These are phyloP conservation scores for Ceratocystis diversiconidia DNA, from an alignment of 2,329 filamentous ascomycete genomes.

Conservation along the genomic window DNA sequence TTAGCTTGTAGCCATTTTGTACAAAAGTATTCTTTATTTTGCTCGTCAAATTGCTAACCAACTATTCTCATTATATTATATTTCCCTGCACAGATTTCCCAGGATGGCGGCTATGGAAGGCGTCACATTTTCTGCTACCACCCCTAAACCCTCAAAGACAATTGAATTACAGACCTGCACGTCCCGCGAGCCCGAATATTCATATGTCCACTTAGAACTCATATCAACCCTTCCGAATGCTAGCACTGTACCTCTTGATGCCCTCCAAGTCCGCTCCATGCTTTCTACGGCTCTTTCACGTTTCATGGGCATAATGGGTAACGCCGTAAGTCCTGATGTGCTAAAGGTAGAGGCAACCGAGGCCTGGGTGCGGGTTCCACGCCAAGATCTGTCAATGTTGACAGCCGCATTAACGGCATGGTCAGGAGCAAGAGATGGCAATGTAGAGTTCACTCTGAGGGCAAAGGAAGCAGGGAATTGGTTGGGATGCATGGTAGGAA, in stretches of 20 bases:
- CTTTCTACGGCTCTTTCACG: conserved; percentile 49
- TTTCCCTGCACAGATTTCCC: neutral
- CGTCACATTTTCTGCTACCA: conserved; percentile 23
- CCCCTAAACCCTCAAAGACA: conserved; percentile 25
- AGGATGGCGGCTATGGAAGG: conserved; percentile 15
- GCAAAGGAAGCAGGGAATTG: conserved; percentile 48
- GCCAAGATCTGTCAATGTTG: conserved; percentile 44
- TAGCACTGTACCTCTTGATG: conserved; percentile 34
- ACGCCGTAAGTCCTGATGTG: conserved; percentile 55
- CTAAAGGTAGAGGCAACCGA: conserved; percentile 42
- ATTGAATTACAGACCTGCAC: conserved; percentile 39
- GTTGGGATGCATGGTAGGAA: conserved; percentile 45
- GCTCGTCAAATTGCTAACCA: neutral
- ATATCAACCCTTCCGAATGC: conserved; percentile 18
- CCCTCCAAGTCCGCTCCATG: conserved; percentile 47
- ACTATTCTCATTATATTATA: neutral
- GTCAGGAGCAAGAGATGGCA: conserved; percentile 32
- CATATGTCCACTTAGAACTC: conserved; percentile 44
- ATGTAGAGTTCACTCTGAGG: conserved; percentile 36
- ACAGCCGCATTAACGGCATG: conserved; percentile 53
- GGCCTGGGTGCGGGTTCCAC: conserved; percentile 52
- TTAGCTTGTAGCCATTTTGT: neutral
- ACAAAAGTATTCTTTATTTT: neutral
- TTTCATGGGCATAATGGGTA: conserved; percentile 56
- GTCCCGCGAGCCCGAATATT: conserved; percentile 37